phyloP scores from a whole-genome alignment of 306 rosid species.

The Prunus mume region DNA sequence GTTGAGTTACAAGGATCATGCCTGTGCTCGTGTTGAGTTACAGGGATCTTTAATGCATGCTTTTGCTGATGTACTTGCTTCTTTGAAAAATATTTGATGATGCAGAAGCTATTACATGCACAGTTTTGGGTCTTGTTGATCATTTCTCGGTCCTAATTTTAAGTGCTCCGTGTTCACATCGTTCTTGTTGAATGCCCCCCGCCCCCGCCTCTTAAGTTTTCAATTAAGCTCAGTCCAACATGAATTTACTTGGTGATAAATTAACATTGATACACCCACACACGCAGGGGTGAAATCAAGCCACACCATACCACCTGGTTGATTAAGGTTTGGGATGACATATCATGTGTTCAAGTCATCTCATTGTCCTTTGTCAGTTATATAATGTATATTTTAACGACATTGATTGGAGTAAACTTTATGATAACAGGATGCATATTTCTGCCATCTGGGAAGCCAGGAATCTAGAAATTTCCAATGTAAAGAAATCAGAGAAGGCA shows the following conservation, averaged over 20 bases:
- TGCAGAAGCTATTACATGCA: neutral
- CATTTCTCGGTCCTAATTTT: no score
- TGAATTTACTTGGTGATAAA: no score
- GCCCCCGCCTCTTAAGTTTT: no score
- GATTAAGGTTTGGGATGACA: no score
- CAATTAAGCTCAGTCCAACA: no score
- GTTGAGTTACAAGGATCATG: neutral
- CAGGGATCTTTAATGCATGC: neutral
- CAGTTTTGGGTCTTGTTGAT: neutral
- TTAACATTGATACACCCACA: no score
- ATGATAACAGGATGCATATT: constrained; percentile 48
- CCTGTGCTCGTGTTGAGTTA: neutral
- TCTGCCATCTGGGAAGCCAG: constrained; percentile 50
- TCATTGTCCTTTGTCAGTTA: neutral
- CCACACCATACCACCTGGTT: no score
- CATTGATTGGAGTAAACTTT: constrained; percentile 16
- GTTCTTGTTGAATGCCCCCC: no score
- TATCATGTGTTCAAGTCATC: neutral
- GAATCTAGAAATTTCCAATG: constrained; percentile 27
- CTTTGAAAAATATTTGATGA: neutral
- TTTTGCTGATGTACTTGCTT: neutral
- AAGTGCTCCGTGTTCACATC: no score
- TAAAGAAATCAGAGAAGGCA: constrained; percentile 25
- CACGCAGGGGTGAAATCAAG: no score
- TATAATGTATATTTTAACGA: neutral